These are phyloP conservation scores for Magnolia officinalis DNA, from an alignment of 164 flowering plant genomes.

Conservation along the genomic window DNA sequence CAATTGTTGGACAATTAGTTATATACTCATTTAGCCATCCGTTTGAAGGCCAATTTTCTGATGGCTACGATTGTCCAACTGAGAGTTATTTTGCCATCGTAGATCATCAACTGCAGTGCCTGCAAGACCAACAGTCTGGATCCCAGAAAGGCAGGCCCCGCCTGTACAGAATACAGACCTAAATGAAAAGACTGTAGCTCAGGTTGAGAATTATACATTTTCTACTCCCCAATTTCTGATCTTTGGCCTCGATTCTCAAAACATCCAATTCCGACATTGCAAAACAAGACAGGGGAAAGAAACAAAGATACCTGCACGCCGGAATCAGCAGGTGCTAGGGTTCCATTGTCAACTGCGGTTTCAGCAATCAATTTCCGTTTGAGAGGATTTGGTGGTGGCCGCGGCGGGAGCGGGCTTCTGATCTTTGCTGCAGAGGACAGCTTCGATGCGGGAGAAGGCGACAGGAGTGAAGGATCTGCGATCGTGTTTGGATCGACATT, in stretches of 20 bases:
- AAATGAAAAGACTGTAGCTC: not conserved
- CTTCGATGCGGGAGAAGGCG: conserved; percentile 18
- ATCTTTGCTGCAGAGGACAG: conserved; percentile 38
- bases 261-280: not conserved
- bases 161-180: not conserved
- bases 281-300: not conserved
- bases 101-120: too few relatives aligned
- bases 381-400: conserved; percentile 69
- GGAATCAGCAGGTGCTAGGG: conserved; percentile 43
- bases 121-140: not conserved
- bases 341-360: conserved; percentile 35
- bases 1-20: too few relatives aligned
- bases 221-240: not conserved
- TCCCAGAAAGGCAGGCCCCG: not conserved
- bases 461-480: conserved; percentile 21
- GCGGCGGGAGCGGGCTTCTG: conserved; percentile 75
- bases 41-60: too few relatives aligned
- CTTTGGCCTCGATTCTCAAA: not conserved
- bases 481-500: conserved; percentile 49
- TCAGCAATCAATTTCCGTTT: conserved; percentile 70
- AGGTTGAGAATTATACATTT: not conserved
- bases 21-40: too few relatives aligned
- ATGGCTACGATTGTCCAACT: too few relatives aligned
- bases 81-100: too few relatives aligned
- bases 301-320: conserved; percentile 67